Percentiles rank a stretch among this genome's conserved stretches.
phyloP scores from a whole-genome alignment of 208 protist genomes.

The Trichomonas vaginalis region DNA sequence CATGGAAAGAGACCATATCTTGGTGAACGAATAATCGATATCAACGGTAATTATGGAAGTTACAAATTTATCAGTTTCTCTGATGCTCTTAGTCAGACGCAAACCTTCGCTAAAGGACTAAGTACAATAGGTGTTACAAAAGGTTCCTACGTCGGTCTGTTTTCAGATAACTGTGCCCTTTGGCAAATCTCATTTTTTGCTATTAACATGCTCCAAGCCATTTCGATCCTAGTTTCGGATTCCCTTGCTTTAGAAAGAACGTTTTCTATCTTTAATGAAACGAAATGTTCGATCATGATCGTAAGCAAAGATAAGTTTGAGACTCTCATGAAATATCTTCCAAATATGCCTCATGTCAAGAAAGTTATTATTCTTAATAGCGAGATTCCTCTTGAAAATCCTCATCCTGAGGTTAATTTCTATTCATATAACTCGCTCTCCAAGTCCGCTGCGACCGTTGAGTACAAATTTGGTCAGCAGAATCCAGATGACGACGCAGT shows the following conservation, averaged over 20 bases:
- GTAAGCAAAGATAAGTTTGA: background rate
- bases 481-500: background rate
- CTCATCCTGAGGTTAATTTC: background rate
- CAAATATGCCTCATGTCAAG: background rate
- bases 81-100: background rate
- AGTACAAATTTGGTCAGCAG: background rate
- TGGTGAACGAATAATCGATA: background rate
- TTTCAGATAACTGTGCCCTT: background rate
- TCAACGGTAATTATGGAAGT: background rate
- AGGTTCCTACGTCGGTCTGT: background rate
- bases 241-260: background rate
- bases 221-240: background rate
- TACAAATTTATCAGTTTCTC: background rate
- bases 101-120: background rate
- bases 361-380: background rate
- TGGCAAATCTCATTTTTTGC: background rate
- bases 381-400: background rate
- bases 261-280: background rate
- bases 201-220: no score
- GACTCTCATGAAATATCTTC: background rate
- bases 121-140: background rate
- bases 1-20: background rate
- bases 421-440: background rate
- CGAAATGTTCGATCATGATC: background rate
- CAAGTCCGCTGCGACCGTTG: background rate